A percentile compares a stretch with the other conserved stretches of the same genome.
Conservation (phyloP, 768 basidiomycete genomes). For the Pulveroboletus ravenelii region DNA sequence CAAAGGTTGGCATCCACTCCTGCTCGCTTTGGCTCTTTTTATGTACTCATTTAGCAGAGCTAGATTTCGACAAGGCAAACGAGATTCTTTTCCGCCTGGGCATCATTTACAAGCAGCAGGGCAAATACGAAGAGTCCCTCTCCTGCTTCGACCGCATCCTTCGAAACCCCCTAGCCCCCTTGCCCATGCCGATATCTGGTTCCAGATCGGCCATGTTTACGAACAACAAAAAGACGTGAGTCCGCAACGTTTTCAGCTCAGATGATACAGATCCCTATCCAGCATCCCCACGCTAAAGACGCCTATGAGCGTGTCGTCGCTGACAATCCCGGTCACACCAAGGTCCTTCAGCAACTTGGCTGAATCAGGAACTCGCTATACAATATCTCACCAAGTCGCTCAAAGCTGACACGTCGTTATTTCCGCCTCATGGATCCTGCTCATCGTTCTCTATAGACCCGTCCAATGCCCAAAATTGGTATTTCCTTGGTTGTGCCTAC, state of each 20-base stretch:
- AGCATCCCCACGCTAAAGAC: slow-evolving; percentile 89
- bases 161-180: slow-evolving; percentile 93
- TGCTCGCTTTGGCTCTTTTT: slow-evolving; percentile 5
- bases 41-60: slow-evolving; percentile 29
- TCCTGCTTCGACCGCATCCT: slow-evolving; percentile 96
- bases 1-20: slow-evolving; percentile 56
- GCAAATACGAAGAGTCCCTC: slow-evolving; percentile 58
- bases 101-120: slow-evolving; percentile 99
- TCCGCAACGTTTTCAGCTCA: slow-evolving; percentile 5
- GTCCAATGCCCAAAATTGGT: slow-evolving; percentile 97
- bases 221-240: slow-evolving; percentile 95
- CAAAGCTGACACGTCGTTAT: slow-evolving; percentile 69
- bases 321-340: slow-evolving; percentile 92
- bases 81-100: slow-evolving; percentile 97
- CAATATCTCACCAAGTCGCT: slow-evolving; percentile 91
- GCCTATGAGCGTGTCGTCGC: slow-evolving; percentile 93
- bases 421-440: neutral
- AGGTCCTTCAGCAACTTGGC: slow-evolving; percentile 95
- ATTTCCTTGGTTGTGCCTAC: slow-evolving; percentile 94
- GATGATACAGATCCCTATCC: slow-evolving; percentile 12
- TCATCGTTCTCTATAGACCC: slow-evolving; percentile 54
- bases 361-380: slow-evolving; percentile 94
- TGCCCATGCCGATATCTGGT: slow-evolving; percentile 98
- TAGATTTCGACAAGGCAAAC: slow-evolving; percentile 97
- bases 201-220: slow-evolving; percentile 98